Conservation (phyloP, 306 rosid species). For the Malus domestica region DNA sequence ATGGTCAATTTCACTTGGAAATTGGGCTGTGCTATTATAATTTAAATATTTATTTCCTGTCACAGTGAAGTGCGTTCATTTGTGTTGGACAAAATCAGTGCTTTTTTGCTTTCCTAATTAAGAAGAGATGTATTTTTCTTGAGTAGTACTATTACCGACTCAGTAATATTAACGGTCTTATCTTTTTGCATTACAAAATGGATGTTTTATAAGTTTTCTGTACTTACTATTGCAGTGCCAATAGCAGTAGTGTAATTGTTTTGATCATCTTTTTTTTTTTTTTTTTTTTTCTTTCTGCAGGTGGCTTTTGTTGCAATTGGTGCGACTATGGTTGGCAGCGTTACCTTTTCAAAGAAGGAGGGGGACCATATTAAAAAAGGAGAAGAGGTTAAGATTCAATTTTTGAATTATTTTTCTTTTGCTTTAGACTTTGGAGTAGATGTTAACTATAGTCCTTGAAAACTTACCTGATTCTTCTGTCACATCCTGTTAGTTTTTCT, state of each 20-base stretch:
- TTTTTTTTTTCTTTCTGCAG: slow-evolving; percentile 18
- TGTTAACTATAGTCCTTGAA: too few species aligned
- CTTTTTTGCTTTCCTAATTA: too few species aligned
- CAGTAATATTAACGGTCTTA: not conserved
- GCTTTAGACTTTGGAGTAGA: too few species aligned
- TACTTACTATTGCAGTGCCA: not conserved
- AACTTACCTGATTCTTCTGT: too few species aligned
- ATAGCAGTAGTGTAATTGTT: not conserved
- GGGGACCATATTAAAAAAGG: slow-evolving; percentile 87
- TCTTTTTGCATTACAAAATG: not conserved
- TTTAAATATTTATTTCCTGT: not conserved
- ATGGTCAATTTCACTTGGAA: not conserved
- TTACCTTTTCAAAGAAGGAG: slow-evolving; percentile 59
- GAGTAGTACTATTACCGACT: not conserved
- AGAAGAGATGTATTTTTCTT: not conserved
- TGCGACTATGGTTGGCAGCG: slow-evolving; percentile 99
- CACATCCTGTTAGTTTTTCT: too few species aligned
- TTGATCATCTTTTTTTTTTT: not conserved
- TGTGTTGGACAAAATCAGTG: not conserved
- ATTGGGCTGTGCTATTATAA: not conserved
- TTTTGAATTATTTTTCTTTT: slow-evolving; percentile 1
- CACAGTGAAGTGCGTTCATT: not conserved
- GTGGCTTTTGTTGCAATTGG: slow-evolving; percentile 94
- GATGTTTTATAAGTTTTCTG: not conserved
- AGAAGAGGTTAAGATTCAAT: slow-evolving; percentile 62